Evolutionary conservation across 768 basidiomycete species (phyloP).

Genomic region (Termitomyces sp.): DNA sequence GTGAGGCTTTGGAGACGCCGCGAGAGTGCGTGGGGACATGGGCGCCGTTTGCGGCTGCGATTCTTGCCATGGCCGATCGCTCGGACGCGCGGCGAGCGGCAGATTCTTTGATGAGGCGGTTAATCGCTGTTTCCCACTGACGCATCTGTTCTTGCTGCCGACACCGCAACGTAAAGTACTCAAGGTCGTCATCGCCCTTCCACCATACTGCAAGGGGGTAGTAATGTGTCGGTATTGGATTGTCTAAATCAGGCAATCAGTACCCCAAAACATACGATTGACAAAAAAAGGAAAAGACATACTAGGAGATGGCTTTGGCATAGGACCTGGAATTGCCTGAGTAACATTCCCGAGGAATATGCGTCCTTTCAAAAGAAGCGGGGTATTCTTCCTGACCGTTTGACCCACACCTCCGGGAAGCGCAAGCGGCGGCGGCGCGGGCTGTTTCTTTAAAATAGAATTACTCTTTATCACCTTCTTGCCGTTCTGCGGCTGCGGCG

Average conservation of each 20-base stretch:
- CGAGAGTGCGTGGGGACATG: constrained; percentile 33
- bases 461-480: constrained; percentile 80
- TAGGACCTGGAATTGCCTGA: constrained; percentile 60
- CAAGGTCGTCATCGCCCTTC: constrained; percentile 90
- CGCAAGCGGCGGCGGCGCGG: constrained; percentile 40
- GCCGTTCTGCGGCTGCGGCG: constrained; percentile 53
- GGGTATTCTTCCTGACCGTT: constrained; percentile 71
- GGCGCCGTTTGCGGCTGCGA: constrained; percentile 47
- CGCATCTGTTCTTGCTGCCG: constrained; percentile 88
- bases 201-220: constrained; percentile 90
- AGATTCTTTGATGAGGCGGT: constrained; percentile 78
- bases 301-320: constrained; percentile 53
- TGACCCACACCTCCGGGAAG: constrained; percentile 51
- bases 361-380: constrained; percentile 88
- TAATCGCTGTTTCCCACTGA: constrained; percentile 90
- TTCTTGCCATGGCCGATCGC: constrained; percentile 49
- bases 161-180: constrained; percentile 93
- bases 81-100: constrained; percentile 69
- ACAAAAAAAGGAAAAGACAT: constrained; percentile 24
- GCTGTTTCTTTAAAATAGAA: constrained; percentile 85
- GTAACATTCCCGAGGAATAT: constrained; percentile 98
- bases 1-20: constrained; percentile 32
- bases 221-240: constrained; percentile 54
- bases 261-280: background rate
- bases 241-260: constrained; percentile 27